phyloP scores from a whole-genome alignment of 495 filamentous ascomycete species.

The Penicillium ucsense region DNA sequence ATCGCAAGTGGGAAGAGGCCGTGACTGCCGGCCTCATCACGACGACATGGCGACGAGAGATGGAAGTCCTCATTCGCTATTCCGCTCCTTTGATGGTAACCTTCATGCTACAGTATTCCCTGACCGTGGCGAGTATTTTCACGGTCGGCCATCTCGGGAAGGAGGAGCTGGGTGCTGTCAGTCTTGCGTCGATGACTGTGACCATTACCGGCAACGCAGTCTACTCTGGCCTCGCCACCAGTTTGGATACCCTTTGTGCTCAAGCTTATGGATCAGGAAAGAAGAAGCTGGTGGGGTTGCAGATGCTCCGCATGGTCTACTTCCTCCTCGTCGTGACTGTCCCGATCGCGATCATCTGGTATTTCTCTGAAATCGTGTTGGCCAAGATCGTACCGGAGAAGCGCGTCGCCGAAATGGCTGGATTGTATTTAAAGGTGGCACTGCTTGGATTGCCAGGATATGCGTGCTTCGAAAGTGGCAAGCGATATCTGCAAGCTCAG shows the following conservation, averaged over 20 bases:
- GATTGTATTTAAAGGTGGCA: slow-evolving; percentile 56
- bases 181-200: slow-evolving; percentile 57
- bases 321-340: slow-evolving; percentile 56
- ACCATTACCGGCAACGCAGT: slow-evolving; percentile 66
- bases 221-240: slow-evolving; percentile 63
- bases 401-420: slow-evolving; percentile 53
- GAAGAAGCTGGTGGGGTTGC: slow-evolving; percentile 58
- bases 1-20: slow-evolving; percentile 69
- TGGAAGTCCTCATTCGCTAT: slow-evolving; percentile 54
- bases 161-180: slow-evolving; percentile 54
- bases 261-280: slow-evolving; percentile 68
- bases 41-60: slow-evolving; percentile 78
- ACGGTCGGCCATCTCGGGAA: slow-evolving; percentile 57
- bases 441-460: slow-evolving; percentile 60
- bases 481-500: slow-evolving; percentile 67
- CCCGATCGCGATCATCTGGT: slow-evolving; percentile 58
- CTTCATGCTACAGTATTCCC: slow-evolving; percentile 65
- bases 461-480: slow-evolving; percentile 61
- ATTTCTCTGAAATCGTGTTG: slow-evolving; percentile 49
- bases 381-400: slow-evolving; percentile 54
- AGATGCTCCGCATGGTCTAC: slow-evolving; percentile 59
- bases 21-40: slow-evolving; percentile 62
- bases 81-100: slow-evolving; percentile 59
- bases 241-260: slow-evolving; percentile 65
- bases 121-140: slow-evolving; percentile 63